A percentile compares a stretch with the other conserved stretches of the same genome.
Conservation (phyloP, 164 flowering plant species). For the Stephania yunnanensis region DNA sequence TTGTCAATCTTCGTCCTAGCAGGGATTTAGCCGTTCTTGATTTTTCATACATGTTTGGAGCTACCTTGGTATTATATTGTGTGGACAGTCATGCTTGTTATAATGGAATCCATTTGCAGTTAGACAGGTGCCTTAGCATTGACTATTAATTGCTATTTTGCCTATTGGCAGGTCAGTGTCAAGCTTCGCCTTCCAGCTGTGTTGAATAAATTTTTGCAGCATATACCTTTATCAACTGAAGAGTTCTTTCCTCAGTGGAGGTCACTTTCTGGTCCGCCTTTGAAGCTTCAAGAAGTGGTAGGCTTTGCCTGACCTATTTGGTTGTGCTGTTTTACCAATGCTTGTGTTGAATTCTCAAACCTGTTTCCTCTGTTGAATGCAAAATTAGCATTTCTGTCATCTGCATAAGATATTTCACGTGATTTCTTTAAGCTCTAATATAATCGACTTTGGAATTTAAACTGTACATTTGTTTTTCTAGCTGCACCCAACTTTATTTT, state of each 20-base stretch:
- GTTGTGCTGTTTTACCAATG: background rate
- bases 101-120: background rate
- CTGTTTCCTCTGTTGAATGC: background rate
- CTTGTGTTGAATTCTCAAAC: background rate
- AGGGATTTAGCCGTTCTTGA: constrained; percentile 96
- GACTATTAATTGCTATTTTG: constrained; percentile 9
- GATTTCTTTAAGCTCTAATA: background rate
- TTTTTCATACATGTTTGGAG: constrained; percentile 81
- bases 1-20: constrained; percentile 82
- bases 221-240: constrained; percentile 69
- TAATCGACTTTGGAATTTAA: no score
- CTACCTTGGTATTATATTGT: constrained; percentile 8
- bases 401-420: background rate
- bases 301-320: background rate
- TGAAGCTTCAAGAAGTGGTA: constrained; percentile 99
- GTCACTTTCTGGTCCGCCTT: constrained; percentile 95
- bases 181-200: constrained; percentile 97
- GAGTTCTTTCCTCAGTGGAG: constrained; percentile 99
- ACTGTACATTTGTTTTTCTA: background rate
- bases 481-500: no score
- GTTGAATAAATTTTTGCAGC: constrained; percentile 86
- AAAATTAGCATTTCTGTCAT: background rate
- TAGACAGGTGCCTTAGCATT: background rate
- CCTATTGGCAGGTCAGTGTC: constrained; percentile 54
- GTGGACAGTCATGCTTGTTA: background rate